These are phyloP conservation scores for Carpinus fangiana DNA, from an alignment of 306 rosid species.

Conservation along the genomic window DNA sequence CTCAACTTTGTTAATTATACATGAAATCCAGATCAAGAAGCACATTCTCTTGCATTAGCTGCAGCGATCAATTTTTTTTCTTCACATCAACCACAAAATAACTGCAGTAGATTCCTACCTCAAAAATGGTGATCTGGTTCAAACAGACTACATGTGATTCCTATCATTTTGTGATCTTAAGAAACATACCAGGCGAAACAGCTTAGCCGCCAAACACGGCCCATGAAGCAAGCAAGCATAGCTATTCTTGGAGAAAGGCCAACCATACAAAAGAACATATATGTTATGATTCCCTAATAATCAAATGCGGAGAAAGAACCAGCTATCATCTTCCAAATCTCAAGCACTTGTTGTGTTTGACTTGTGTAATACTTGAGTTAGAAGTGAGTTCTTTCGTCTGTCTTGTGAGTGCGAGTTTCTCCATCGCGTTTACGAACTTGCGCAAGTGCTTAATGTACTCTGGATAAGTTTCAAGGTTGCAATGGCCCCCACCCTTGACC, in stretches of 20 bases:
- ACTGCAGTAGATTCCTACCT: slow-evolving; percentile 24
- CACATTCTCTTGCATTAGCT: slow-evolving; percentile 22
- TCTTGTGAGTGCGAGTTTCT: slow-evolving; percentile 54
- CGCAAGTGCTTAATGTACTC: slow-evolving; percentile 94
- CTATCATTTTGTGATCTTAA: slow-evolving; percentile 12
- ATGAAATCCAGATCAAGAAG: slow-evolving; percentile 38
- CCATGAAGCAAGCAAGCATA: slow-evolving; percentile 32
- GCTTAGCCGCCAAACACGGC: slow-evolving; percentile 19
- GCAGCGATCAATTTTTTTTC: background rate
- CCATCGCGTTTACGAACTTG: slow-evolving; percentile 86
- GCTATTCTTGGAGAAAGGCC: slow-evolving; percentile 17
- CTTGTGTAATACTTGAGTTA: slow-evolving; percentile 70
- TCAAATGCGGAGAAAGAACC: slow-evolving; percentile 15
- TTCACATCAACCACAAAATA: slow-evolving; percentile 11
- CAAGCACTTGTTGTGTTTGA: slow-evolving; percentile 85
- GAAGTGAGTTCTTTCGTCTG: slow-evolving; percentile 55
- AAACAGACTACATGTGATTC: slow-evolving; percentile 27
- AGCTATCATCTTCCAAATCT: slow-evolving; percentile 70
- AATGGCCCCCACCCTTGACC: slow-evolving; percentile 98
- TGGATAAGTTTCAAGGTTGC: slow-evolving; percentile 93
- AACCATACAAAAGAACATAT: slow-evolving; percentile 29
- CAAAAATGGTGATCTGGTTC: slow-evolving; percentile 34
- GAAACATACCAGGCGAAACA: slow-evolving; percentile 22
- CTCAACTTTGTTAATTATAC: slow-evolving; percentile 32
- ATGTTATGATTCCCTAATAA: slow-evolving; percentile 26